Conservation (phyloP, 2,329 filamentous ascomycete genomes). For the Xylaria digitata region DNA sequence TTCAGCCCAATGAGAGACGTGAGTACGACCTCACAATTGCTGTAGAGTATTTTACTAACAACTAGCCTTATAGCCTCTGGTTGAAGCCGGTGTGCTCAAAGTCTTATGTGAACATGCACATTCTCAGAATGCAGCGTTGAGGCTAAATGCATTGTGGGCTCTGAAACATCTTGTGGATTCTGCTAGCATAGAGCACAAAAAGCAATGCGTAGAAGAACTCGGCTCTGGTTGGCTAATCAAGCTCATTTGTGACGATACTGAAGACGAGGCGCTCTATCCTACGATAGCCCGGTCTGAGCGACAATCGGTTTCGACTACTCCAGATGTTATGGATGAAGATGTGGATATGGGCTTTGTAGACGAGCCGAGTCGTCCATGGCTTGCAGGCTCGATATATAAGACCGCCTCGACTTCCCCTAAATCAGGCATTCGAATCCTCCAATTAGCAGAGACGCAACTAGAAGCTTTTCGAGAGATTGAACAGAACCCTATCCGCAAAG, state of each 20-base stretch:
- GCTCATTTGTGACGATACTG: constrained; percentile 74
- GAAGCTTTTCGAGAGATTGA: constrained; percentile 71
- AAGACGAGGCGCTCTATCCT: constrained; percentile 62
- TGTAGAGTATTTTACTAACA: constrained; percentile 31
- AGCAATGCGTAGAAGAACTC: constrained; percentile 80
- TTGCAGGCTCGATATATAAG: constrained; percentile 39
- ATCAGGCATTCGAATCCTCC: constrained; percentile 51
- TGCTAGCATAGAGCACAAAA: constrained; percentile 77
- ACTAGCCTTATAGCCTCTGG: constrained; percentile 67
- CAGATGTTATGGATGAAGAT: constrained; percentile 66
- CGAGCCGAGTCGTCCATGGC: constrained; percentile 52
- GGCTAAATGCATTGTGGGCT: constrained; percentile 90
- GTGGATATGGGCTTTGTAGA: constrained; percentile 66
- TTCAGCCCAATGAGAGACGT: constrained; percentile 93
- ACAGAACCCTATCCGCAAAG: constrained; percentile 73
- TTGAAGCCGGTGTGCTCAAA: constrained; percentile 78
- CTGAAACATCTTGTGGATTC: constrained; percentile 88
- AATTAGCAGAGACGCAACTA: constrained; percentile 63
- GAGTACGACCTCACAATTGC: constrained; percentile 54
- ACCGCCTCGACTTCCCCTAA: constrained; percentile 30
- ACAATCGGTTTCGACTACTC: constrained; percentile 39
- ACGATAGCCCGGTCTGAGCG: constrained; percentile 51
- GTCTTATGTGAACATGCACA: constrained; percentile 86
- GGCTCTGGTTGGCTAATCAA: constrained; percentile 83
- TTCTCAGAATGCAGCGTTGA: constrained; percentile 80